Evolutionary conservation across 257 asterid species (phyloP).

Genomic region (Przewalskia tangutica): DNA sequence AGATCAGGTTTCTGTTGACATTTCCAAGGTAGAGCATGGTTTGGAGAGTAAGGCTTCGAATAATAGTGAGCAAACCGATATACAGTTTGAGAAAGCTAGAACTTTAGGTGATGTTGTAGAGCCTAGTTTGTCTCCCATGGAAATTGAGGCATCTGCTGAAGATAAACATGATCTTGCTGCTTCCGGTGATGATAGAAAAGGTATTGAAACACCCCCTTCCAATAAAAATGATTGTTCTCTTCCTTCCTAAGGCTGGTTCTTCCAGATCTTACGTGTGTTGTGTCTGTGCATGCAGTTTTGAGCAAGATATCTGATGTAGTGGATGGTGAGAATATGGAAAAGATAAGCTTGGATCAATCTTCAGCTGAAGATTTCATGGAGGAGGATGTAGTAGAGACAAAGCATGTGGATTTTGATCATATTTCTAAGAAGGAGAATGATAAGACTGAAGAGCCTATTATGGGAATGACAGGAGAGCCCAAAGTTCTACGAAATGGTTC

Average conservation of each 20-base stretch:
- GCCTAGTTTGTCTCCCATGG: slow-evolving; percentile 6
- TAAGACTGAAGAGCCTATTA: slow-evolving; percentile 7
- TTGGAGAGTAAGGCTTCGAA: slow-evolving; percentile 8
- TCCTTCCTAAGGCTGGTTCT: neutral
- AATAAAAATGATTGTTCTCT: neutral
- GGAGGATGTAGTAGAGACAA: slow-evolving; percentile 21
- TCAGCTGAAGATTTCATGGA: slow-evolving; percentile 30
- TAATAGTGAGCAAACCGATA: slow-evolving; percentile 9
- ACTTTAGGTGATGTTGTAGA: neutral
- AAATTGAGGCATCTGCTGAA: slow-evolving; percentile 1
- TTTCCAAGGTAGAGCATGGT: slow-evolving; percentile 11
- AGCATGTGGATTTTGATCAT: slow-evolving; percentile 7
- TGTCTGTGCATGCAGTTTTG: neutral
- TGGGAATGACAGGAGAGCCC: neutral
- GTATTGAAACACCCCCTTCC: neutral
- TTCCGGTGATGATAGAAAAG: slow-evolving; percentile 5
- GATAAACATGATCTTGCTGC: slow-evolving; percentile 12
- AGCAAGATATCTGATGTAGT: slow-evolving; percentile 8
- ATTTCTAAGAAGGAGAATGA: slow-evolving; percentile 9
- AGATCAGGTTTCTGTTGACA: slow-evolving; percentile 12
- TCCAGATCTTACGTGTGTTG: neutral
- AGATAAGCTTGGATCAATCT: slow-evolving; percentile 26
- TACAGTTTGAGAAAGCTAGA: neutral
- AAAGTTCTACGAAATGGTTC: neutral
- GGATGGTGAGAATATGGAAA: slow-evolving; percentile 23